Evolutionary conservation across 306 rosid species (phyloP).

Genomic region (Ceratonia siliqua): DNA sequence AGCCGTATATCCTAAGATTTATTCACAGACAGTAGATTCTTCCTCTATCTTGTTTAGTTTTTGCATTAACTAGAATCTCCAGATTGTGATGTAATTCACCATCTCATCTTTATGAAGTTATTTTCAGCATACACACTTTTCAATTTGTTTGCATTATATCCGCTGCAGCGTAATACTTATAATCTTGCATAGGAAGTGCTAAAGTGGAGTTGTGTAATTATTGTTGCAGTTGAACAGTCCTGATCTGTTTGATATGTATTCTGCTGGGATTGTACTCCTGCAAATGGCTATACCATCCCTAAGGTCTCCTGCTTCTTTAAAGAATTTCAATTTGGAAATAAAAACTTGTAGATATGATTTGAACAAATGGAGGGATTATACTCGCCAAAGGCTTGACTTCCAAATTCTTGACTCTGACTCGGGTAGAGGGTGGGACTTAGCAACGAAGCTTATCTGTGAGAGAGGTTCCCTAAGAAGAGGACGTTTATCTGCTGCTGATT

Average conservation of each 20-base stretch:
- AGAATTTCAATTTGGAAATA: constrained; percentile 80
- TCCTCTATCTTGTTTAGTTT: neutral
- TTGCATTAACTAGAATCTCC: constrained; percentile 10
- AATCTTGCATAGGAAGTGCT: constrained; percentile 26
- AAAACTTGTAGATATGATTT: constrained; percentile 69
- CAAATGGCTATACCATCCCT: constrained; percentile 91
- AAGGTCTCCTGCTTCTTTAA: constrained; percentile 76
- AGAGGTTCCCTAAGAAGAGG: constrained; percentile 75
- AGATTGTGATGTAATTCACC: constrained; percentile 7
- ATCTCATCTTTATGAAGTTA: constrained; percentile 13
- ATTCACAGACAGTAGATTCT: neutral
- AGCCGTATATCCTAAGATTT: constrained; percentile 6
- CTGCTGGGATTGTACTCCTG: constrained; percentile 92
- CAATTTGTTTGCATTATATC: constrained; percentile 11
- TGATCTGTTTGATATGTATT: constrained; percentile 91
- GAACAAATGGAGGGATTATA: constrained; percentile 74
- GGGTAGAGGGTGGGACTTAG: constrained; percentile 93
- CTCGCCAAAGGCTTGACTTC: constrained; percentile 64
- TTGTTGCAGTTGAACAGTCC: constrained; percentile 89
- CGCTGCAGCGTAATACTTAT: neutral
- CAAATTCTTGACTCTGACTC: constrained; percentile 75
- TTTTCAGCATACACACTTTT: constrained; percentile 5
- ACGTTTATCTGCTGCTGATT: constrained; percentile 80
- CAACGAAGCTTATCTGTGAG: constrained; percentile 73
- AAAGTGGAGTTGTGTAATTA: constrained; percentile 33